Conservation (phyloP, 108 stramenopile species). For the Nannochloropsis gaditana region DNA sequence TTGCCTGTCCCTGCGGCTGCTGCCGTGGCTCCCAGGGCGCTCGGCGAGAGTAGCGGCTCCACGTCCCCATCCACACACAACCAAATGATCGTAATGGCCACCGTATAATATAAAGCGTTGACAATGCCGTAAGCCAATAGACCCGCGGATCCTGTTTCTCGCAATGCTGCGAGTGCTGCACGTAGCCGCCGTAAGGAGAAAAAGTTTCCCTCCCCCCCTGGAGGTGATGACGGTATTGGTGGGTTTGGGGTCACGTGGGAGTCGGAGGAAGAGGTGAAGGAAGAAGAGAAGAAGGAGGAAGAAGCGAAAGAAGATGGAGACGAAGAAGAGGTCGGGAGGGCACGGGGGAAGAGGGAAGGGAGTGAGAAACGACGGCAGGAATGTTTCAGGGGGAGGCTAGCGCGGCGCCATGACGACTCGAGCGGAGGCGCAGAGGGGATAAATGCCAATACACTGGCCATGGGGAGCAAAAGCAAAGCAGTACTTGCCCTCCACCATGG, state of each 20-base stretch:
- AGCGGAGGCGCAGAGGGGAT: too few species aligned
- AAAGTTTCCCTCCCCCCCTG: not conserved
- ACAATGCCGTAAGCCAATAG: conserved; percentile 38
- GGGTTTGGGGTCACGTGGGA: not conserved
- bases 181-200: not conserved
- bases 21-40: conserved; percentile 13
- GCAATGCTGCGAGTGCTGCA: not conserved
- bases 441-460: too few species aligned
- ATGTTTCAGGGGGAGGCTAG: not conserved
- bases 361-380: not conserved
- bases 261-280: not conserved
- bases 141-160: not conserved
- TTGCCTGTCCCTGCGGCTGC: not conserved
- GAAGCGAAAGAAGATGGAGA: not conserved
- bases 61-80: conserved; percentile 21
- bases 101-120: conserved; percentile 30
- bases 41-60: not conserved
- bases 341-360: not conserved
- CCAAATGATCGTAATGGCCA: conserved; percentile 26
- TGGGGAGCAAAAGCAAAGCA: too few species aligned
- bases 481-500: too few species aligned
- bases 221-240: not conserved
- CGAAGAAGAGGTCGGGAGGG: not conserved
- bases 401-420: not conserved
- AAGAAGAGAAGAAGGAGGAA: not conserved